phyloP scores from a whole-genome alignment of 768 basidiomycete species.

The Kwoniella sp. region DNA sequence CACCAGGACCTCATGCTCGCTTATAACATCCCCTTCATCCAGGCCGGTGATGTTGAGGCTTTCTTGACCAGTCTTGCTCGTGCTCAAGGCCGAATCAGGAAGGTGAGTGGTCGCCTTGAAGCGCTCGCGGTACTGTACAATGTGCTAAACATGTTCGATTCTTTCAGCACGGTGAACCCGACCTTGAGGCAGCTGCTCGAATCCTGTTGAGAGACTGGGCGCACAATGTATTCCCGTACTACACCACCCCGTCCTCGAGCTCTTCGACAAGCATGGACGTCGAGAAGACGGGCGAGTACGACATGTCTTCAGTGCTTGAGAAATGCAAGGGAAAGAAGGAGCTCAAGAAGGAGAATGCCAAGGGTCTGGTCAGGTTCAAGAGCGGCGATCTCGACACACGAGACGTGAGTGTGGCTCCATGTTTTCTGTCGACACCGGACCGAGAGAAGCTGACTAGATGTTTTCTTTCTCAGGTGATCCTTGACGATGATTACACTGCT shows the following conservation, averaged over 20 bases:
- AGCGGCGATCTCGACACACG: slow-evolving; percentile 57
- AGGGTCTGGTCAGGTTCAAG: slow-evolving; percentile 66
- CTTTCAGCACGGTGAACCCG: slow-evolving; percentile 70
- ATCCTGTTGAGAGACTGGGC: slow-evolving; percentile 84
- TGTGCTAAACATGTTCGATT: slow-evolving; percentile 24
- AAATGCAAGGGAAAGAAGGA: slow-evolving; percentile 66
- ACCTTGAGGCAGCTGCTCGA: slow-evolving; percentile 73
- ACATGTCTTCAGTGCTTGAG: slow-evolving; percentile 62
- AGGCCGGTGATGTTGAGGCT: slow-evolving; percentile 66
- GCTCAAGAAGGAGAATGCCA: slow-evolving; percentile 62
- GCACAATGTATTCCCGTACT: slow-evolving; percentile 71
- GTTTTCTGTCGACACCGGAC: not conserved
- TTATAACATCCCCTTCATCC: slow-evolving; percentile 80
- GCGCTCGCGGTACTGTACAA: not conserved
- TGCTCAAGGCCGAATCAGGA: slow-evolving; percentile 72
- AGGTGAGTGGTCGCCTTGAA: slow-evolving; percentile 64
- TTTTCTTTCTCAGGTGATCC: slow-evolving; percentile 58
- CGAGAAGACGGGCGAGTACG: slow-evolving; percentile 56
- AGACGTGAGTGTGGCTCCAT: slow-evolving; percentile 55
- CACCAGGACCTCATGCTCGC: slow-evolving; percentile 85
- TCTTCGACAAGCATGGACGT: slow-evolving; percentile 34
- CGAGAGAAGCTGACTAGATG: not conserved
- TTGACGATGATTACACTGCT: slow-evolving; percentile 58
- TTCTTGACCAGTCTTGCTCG: slow-evolving; percentile 80
- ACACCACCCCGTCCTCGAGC: slow-evolving; percentile 63